Percentiles rank a stretch among this genome's conserved stretches.
Evolutionary conservation across 345 rosid species (phyloP).

Genomic region (Pistacia vera): DNA sequence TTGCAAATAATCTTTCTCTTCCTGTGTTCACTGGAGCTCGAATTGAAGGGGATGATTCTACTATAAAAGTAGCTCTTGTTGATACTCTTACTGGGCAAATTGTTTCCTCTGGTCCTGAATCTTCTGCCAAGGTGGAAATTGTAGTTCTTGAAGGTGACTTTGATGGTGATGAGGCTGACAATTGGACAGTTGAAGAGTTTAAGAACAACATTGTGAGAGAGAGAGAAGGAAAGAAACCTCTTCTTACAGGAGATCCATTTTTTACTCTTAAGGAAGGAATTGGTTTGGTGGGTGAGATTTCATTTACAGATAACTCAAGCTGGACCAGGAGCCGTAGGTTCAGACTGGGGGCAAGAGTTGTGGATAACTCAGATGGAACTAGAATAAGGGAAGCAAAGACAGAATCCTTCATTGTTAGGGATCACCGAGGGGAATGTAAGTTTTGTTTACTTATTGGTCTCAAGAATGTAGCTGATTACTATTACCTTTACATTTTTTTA

Average conservation of each 20-base stretch:
- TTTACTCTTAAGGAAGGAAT: conserved; percentile 71
- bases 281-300: conserved; percentile 65
- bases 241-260: conserved; percentile 78
- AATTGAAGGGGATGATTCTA: conserved; percentile 80
- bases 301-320: conserved; percentile 98
- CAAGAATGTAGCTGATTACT: background rate
- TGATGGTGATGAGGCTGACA: conserved; percentile 63
- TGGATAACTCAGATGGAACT: conserved; percentile 63
- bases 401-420: conserved; percentile 92
- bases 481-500: background rate
- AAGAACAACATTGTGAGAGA: conserved; percentile 87
- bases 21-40: conserved; percentile 97
- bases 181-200: conserved; percentile 81
- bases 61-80: conserved; percentile 67
- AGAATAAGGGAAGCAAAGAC: conserved; percentile 78
- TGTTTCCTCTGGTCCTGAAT: conserved; percentile 61
- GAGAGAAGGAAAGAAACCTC: conserved; percentile 95
- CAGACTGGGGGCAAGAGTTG: conserved; percentile 82
- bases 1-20: conserved; percentile 68
- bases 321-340: conserved; percentile 99
- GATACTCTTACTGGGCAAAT: conserved; percentile 65
- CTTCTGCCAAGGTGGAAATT: conserved; percentile 80
- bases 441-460: conserved; percentile 12
- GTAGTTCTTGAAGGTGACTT: conserved; percentile 96
- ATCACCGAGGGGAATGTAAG: conserved; percentile 99